Percentiles rank a stretch among this genome's conserved stretches.
Evolutionary conservation across 2,329 filamentous ascomycete genomes (phyloP).

Genomic region (Trichoderma koningiopsis): DNA sequence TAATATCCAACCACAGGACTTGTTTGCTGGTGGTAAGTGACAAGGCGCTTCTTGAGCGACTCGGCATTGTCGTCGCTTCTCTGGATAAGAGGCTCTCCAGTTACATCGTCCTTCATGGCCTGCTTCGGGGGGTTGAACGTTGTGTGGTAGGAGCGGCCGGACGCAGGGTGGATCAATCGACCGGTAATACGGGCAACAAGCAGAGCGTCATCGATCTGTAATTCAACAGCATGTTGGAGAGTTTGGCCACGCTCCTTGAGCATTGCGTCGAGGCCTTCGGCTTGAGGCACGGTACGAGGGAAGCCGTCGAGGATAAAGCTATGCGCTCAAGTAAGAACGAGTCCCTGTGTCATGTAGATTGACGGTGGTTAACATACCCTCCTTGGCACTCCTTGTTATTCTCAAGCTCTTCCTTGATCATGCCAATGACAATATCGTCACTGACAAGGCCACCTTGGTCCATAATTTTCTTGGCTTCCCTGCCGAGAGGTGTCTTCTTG

Average conservation of each 20-base stretch:
- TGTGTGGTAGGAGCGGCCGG: conserved; percentile 95
- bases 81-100: conserved; percentile 94
- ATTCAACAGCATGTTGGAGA: conserved; percentile 92
- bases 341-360: not conserved
- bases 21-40: conserved; percentile 93
- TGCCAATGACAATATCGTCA: conserved; percentile 98
- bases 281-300: conserved; percentile 93
- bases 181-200: conserved; percentile 96
- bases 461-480: conserved; percentile 99
- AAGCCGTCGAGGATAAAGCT: conserved; percentile 99
- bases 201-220: conserved; percentile 93
- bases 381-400: conserved; percentile 94
- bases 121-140: conserved; percentile 98
- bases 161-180: conserved; percentile 92
- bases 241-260: conserved; percentile 74
- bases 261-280: conserved; percentile 93
- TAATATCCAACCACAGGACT: conserved; percentile 93
- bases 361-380: conserved; percentile 60
- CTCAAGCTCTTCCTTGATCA: conserved; percentile 98
- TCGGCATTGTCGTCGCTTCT: conserved; percentile 96
- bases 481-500: conserved; percentile 91
- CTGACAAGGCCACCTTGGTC: conserved; percentile 95
- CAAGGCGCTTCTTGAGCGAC: conserved; percentile 90
- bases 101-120: conserved; percentile 93
- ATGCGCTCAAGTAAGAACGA: conserved; percentile 29